A percentile compares a stretch with the other conserved stretches of the same genome.
These are phyloP conservation scores for Ganoderma multipileum DNA, from an alignment of 1,284 basidiomycete species.

Conservation along the genomic window DNA sequence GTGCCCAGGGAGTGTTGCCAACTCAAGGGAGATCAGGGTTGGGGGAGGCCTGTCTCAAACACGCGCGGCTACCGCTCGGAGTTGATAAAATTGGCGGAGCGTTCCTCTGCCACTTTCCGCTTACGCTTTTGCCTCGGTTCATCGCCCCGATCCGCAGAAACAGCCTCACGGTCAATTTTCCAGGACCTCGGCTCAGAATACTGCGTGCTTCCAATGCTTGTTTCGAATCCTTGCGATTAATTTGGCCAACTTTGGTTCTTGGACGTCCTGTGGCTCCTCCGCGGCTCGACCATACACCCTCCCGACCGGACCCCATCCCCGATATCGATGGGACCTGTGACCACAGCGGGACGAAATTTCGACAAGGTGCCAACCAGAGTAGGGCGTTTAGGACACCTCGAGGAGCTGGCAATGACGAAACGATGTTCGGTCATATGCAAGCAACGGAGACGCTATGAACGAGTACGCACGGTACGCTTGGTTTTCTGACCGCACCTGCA, in stretches of 20 bases:
- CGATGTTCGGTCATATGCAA: neutral
- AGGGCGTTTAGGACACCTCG: neutral
- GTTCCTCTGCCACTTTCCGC: neutral
- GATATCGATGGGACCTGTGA: slow-evolving; percentile 18
- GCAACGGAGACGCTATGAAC: neutral
- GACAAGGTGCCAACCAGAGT: neutral
- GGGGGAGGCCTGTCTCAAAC: neutral
- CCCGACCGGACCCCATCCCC: slow-evolving; percentile 2
- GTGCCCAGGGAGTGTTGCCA: neutral
- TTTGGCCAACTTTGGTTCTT: neutral
- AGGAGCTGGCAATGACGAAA: neutral
- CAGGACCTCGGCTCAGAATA: neutral
- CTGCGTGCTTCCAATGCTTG: slow-evolving; percentile 4
- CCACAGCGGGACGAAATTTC: neutral
- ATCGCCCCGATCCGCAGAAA: slow-evolving; percentile 2
- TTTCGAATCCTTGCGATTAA: slow-evolving; percentile 5
- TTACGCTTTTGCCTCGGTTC: neutral
- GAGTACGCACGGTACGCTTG: neutral
- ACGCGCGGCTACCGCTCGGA: slow-evolving; percentile 16
- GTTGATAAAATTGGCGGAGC: slow-evolving; percentile 17
- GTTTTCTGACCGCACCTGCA: slow-evolving; percentile 4
- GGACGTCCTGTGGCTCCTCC: neutral
- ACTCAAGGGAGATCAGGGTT: too few species aligned
- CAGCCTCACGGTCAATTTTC: neutral
- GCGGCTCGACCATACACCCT: neutral